These are phyloP conservation scores for Meyerozyma elateridarum DNA, from an alignment of 1,139 yeast species.

Conservation along the genomic window DNA sequence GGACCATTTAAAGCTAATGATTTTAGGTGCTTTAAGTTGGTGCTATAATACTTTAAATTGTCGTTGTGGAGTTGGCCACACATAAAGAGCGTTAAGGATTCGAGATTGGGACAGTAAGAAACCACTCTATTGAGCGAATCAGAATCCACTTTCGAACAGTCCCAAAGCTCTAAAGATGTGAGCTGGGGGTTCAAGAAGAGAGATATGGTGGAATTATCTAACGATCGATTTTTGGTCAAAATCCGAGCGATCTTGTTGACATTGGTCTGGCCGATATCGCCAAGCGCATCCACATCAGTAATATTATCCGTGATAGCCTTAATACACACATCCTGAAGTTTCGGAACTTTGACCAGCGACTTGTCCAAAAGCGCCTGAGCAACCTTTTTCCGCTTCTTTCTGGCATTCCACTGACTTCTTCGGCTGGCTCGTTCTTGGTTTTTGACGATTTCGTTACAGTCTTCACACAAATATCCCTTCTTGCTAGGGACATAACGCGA, in stretches of 20 bases:
- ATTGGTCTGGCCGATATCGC: conserved; percentile 70
- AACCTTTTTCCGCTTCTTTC: conserved; percentile 68
- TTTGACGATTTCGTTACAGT: conserved; percentile 49
- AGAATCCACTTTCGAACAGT: conserved; percentile 74
- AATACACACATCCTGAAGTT: conserved; percentile 80
- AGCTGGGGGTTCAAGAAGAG: conserved; percentile 64
- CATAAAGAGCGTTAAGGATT: conserved; percentile 69
- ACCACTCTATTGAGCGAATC: conserved; percentile 69
- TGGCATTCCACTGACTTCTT: conserved; percentile 54
- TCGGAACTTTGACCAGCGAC: conserved; percentile 57
- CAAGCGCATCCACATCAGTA: conserved; percentile 68
- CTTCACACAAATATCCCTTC: conserved; percentile 61
- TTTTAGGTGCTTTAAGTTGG: conserved; percentile 51
- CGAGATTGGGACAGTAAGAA: conserved; percentile 72
- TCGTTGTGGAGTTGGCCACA: conserved; percentile 90
- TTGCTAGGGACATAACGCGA: conserved; percentile 49
- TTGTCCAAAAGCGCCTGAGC: conserved; percentile 83
- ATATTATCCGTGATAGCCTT: conserved; percentile 66
- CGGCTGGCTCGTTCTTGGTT: conserved; percentile 41
- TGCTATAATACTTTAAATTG: conserved; percentile 56
- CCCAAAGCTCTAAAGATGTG: conserved; percentile 72
- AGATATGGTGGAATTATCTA: conserved; percentile 65
- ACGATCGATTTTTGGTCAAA: conserved; percentile 73
- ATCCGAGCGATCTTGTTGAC: conserved; percentile 67
- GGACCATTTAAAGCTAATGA: conserved; percentile 76